phyloP scores from a whole-genome alignment of 2,329 filamentous ascomycete species.

The Claviceps maximensis region DNA sequence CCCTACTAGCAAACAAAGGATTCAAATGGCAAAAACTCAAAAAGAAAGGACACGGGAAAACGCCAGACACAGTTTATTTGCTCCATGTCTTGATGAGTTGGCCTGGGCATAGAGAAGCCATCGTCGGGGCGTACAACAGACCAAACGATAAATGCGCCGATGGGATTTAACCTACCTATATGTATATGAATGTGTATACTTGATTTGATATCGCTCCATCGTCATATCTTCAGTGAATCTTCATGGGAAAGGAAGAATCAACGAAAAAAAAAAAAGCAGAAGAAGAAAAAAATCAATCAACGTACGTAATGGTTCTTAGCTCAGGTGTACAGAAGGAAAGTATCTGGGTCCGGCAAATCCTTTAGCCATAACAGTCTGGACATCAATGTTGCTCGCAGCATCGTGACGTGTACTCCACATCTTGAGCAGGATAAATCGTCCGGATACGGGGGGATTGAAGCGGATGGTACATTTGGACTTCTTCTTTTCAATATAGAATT shows the following conservation, averaged over 20 bases:
- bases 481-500: conserved; percentile 70
- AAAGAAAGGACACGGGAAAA: too few relatives aligned
- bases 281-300: not conserved
- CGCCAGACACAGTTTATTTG: too few relatives aligned
- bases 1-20: too few relatives aligned
- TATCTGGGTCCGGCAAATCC: conserved; percentile 79
- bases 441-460: conserved; percentile 72
- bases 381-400: conserved; percentile 62
- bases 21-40: too few relatives aligned
- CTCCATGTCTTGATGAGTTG: too few relatives aligned
- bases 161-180: too few relatives aligned
- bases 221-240: not conserved
- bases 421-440: conserved; percentile 75
- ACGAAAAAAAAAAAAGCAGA: not conserved
- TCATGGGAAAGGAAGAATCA: too few relatives aligned
- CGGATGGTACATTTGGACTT: conserved; percentile 78
- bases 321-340: conserved; percentile 56
- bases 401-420: conserved; percentile 70
- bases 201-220: too few relatives aligned
- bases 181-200: too few relatives aligned
- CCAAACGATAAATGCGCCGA: too few relatives aligned
- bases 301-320: conserved; percentile 22
- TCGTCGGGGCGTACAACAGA: too few relatives aligned
- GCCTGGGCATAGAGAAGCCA: too few relatives aligned
- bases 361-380: conserved; percentile 71